Conservation (phyloP, 2,329 filamentous ascomycete species). For the Epichloe baconii region DNA sequence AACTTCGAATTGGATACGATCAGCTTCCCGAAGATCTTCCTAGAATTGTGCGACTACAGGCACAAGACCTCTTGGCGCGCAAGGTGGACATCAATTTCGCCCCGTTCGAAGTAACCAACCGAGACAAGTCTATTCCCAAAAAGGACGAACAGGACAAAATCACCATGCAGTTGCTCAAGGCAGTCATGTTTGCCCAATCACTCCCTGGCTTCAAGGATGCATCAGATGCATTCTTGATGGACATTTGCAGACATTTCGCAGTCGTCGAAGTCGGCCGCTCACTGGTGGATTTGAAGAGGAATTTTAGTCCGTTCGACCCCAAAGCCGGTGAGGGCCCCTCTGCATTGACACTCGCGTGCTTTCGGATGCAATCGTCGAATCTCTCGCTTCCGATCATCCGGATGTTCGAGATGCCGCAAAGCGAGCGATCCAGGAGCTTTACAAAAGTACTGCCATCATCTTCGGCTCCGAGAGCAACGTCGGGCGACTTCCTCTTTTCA, state of each 20-base stretch:
- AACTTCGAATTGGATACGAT: slow-evolving; percentile 79
- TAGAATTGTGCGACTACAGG: slow-evolving; percentile 72
- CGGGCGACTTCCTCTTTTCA: slow-evolving; percentile 71
- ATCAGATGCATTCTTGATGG: slow-evolving; percentile 60
- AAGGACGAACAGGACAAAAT: slow-evolving; percentile 71
- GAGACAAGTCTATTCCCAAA: slow-evolving; percentile 80
- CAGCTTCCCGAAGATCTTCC: slow-evolving; percentile 81
- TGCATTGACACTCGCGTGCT: slow-evolving; percentile 78
- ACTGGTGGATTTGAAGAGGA: slow-evolving; percentile 68
- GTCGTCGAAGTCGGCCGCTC: slow-evolving; percentile 79
- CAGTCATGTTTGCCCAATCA: slow-evolving; percentile 73
- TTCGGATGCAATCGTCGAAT: slow-evolving; percentile 82
- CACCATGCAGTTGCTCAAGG: slow-evolving; percentile 78
- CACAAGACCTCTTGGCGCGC: slow-evolving; percentile 65
- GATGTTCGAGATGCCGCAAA: slow-evolving; percentile 75
- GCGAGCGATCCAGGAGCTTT: slow-evolving; percentile 62
- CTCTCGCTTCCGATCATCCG: slow-evolving; percentile 70
- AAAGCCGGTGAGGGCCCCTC: slow-evolving; percentile 72
- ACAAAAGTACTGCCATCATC: slow-evolving; percentile 62
- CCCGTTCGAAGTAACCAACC: slow-evolving; percentile 61
- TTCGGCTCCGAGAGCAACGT: slow-evolving; percentile 64
- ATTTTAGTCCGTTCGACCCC: slow-evolving; percentile 68
- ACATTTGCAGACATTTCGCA: slow-evolving; percentile 80
- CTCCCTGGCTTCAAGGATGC: slow-evolving; percentile 68
- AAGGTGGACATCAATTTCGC: slow-evolving; percentile 61